Percentiles rank a stretch among this genome's conserved stretches.
These are phyloP conservation scores for Tylopilus sp. DNA, from an alignment of 768 basidiomycete species.

Conservation along the genomic window DNA sequence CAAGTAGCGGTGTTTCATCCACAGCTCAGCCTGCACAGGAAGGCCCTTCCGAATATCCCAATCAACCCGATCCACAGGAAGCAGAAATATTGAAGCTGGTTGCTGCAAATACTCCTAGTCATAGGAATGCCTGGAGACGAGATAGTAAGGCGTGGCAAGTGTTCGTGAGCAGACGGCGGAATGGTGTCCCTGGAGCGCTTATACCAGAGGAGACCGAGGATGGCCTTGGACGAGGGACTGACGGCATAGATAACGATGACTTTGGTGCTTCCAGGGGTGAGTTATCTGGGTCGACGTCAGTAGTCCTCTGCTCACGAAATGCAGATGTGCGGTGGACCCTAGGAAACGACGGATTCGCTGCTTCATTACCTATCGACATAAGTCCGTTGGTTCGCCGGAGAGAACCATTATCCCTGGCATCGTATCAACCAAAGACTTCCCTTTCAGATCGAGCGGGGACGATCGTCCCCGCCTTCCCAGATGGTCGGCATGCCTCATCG, in stretches of 20 bases:
- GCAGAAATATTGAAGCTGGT: constrained; percentile 57
- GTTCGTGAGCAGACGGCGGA: constrained; percentile 43
- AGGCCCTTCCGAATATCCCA: constrained; percentile 17
- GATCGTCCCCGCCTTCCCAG: constrained; percentile 29
- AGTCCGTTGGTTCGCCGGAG: constrained; percentile 34
- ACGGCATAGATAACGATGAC: constrained; percentile 22
- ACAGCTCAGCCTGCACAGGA: constrained; percentile 2
- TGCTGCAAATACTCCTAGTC: constrained; percentile 68
- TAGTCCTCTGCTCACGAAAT: constrained; percentile 7
- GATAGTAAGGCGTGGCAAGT: constrained; percentile 62
- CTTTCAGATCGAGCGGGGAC: constrained; percentile 37
- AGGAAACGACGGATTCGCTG: constrained; percentile 38
- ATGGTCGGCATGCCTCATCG: constrained; percentile 34
- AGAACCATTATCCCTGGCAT: constrained; percentile 48
- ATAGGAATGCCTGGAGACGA: constrained; percentile 66
- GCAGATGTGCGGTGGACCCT: constrained; percentile 26
- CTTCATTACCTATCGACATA: constrained; percentile 66
- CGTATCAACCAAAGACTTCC: constrained; percentile 53
- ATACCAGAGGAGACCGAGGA: constrained; percentile 39
- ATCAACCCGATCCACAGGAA: constrained; percentile 40
- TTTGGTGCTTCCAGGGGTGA: constrained; percentile 28
- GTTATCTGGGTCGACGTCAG: constrained; percentile 2
- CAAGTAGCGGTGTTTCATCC: neutral
- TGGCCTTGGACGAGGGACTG: constrained; percentile 9
- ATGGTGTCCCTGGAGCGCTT: constrained; percentile 26